phyloP scores from a whole-genome alignment of 2,329 filamentous ascomycete genomes.

The Pseudopithomyces maydicus region DNA sequence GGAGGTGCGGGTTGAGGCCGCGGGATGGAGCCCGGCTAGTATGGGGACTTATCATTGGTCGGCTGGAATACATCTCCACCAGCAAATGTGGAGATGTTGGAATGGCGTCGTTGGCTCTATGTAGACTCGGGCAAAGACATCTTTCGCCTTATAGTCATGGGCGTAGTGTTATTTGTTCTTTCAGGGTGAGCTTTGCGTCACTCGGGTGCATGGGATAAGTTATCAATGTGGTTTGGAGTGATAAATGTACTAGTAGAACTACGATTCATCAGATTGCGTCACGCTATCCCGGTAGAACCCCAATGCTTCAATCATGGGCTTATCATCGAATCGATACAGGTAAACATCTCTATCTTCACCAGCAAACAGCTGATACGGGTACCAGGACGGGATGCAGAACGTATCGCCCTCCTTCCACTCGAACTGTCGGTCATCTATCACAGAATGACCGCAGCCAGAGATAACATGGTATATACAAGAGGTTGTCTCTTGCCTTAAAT shows the following conservation, averaged over 20 bases:
- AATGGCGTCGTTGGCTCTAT: background rate
- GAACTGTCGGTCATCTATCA: slow-evolving; percentile 46
- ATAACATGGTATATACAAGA: slow-evolving; percentile 62
- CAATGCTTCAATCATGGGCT: slow-evolving; percentile 58
- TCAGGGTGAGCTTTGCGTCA: too few species aligned
- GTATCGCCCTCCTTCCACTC: slow-evolving; percentile 59
- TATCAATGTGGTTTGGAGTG: too few species aligned
- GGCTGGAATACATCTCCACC: background rate
- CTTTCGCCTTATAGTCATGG: background rate
- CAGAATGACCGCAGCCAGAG: slow-evolving; percentile 50
- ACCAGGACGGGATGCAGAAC: slow-evolving; percentile 61
- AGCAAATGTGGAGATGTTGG: background rate
- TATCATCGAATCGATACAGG: slow-evolving; percentile 61
- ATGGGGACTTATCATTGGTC: slow-evolving; percentile 9
- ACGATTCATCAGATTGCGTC: background rate
- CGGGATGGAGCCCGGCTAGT: slow-evolving; percentile 7
- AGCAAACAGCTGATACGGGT: slow-evolving; percentile 56
- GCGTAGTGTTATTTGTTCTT: too few species aligned
- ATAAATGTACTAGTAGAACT: too few species aligned
- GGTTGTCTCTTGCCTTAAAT: slow-evolving; percentile 53
- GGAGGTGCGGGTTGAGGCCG: slow-evolving; percentile 6
- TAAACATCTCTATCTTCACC: slow-evolving; percentile 47
- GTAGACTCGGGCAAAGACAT: background rate
- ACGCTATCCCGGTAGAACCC: slow-evolving; percentile 54
- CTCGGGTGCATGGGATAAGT: too few species aligned